Percentiles rank a stretch among this genome's conserved stretches.
Conservation (phyloP, 2,329 filamentous ascomycete genomes). For the Paecilomyces dactylethromorphus region DNA sequence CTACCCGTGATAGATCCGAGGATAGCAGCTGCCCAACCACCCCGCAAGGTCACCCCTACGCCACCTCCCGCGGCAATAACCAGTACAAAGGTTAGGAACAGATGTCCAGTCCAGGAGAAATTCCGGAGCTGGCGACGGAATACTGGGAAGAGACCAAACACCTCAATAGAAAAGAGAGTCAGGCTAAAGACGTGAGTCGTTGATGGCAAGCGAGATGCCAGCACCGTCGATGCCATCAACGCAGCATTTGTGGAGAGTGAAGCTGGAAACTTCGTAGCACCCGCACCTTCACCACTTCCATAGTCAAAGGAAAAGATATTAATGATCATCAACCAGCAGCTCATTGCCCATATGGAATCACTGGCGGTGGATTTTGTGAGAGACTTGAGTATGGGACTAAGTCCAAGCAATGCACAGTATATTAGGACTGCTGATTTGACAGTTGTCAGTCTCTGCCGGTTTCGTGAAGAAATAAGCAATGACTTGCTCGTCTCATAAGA, state of each 20-base stretch:
- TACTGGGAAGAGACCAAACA: constrained; percentile 96
- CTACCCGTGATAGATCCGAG: constrained; percentile 70
- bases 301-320: constrained; percentile 99
- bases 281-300: constrained; percentile 51
- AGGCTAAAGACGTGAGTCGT: constrained; percentile 93
- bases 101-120: constrained; percentile 73
- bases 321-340: constrained; percentile 83
- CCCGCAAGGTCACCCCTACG: constrained; percentile 57
- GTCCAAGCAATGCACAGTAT: constrained; percentile 82
- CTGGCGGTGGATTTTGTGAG: constrained; percentile 87
- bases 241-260: constrained; percentile 89
- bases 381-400: constrained; percentile 93
- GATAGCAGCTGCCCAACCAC: constrained; percentile 50
- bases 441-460: constrained; percentile 64
- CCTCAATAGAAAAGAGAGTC: constrained; percentile 92
- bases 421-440: constrained; percentile 90
- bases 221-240: constrained; percentile 89
- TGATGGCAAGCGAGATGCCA: constrained; percentile 79
- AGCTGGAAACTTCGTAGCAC: constrained; percentile 46
- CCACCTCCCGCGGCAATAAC: constrained; percentile 75
- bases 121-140: constrained; percentile 84
- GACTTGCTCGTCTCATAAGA: constrained; percentile 17
- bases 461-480: constrained; percentile 45
- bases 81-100: constrained; percentile 66
- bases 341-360: constrained; percentile 97